Percentiles rank a stretch among this genome's conserved stretches.
phyloP scores from a whole-genome alignment of 805 yeast species.

The Wickerhamomyces queroliae region DNA sequence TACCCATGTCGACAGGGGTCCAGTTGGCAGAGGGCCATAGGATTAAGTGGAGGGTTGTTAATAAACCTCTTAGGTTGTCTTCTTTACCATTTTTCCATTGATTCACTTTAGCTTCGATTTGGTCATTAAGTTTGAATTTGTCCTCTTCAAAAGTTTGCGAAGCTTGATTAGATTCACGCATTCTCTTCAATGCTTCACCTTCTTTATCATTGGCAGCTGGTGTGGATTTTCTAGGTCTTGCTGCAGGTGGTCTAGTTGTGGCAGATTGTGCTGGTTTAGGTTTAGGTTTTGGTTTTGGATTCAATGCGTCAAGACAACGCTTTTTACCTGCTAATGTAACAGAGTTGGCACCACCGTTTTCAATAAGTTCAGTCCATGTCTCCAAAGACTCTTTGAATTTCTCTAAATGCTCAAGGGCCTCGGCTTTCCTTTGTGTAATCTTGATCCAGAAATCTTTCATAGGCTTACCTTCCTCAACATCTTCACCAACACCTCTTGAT shows the following conservation, averaged over 20 bases:
- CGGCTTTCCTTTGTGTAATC: constrained; percentile 67
- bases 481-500: constrained; percentile 31
- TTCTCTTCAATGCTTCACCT: constrained; percentile 43
- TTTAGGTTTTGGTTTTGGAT: constrained; percentile 41
- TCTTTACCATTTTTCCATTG: constrained; percentile 74
- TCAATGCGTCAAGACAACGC: constrained; percentile 62
- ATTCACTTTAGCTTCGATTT: constrained; percentile 46
- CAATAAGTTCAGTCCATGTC: constrained; percentile 56
- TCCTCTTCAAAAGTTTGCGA: constrained; percentile 48
- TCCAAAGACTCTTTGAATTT: constrained; percentile 56
- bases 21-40: constrained; percentile 64
- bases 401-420: constrained; percentile 78
- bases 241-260: constrained; percentile 10
- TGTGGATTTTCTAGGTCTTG: constrained; percentile 2
- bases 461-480: constrained; percentile 43
- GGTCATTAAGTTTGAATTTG: constrained; percentile 57
- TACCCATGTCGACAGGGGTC: constrained; percentile 62
- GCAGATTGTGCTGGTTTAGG: constrained; percentile 9
- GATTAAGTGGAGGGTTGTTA: constrained; percentile 62
- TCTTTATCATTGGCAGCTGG: constrained; percentile 12
- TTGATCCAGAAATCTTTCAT: constrained; percentile 72
- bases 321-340: constrained; percentile 74
- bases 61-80: constrained; percentile 71
- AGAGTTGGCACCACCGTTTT: constrained; percentile 61
- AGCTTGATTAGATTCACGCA: constrained; percentile 40